A percentile compares a stretch with the other conserved stretches of the same genome.
Conservation (phyloP, 441 rosid species). For the Theobroma grandiflorum region DNA sequence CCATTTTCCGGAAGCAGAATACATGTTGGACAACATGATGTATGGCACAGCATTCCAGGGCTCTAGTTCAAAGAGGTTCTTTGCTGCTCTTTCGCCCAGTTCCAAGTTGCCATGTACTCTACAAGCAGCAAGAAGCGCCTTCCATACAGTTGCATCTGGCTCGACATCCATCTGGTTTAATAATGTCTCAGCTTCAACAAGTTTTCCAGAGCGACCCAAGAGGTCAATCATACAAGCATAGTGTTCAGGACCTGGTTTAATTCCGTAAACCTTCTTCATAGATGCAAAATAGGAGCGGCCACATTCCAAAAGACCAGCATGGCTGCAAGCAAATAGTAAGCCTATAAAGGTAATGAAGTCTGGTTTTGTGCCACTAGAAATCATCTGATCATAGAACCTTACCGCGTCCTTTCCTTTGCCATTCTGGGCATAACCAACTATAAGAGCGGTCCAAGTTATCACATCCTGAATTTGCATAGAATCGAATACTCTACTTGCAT, state of each 20-base stretch:
- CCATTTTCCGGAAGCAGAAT: constrained; percentile 67
- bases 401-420: constrained; percentile 79
- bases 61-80: constrained; percentile 67
- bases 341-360: constrained; percentile 87
- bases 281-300: constrained; percentile 65
- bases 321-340: constrained; percentile 89
- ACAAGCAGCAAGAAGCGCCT: constrained; percentile 76
- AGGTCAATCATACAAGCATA: constrained; percentile 94
- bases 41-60: constrained; percentile 77
- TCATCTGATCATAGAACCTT: constrained; percentile 63
- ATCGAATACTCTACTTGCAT: constrained; percentile 62
- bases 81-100: constrained; percentile 84
- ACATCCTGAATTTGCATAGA: constrained; percentile 63
- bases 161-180: constrained; percentile 67
- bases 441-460: constrained; percentile 86
- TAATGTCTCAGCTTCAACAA: constrained; percentile 64
- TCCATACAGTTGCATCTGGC: constrained; percentile 89
- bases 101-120: constrained; percentile 70
- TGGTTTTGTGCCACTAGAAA: constrained; percentile 62
- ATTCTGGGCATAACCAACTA: constrained; percentile 88
- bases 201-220: constrained; percentile 78
- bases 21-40: constrained; percentile 75
- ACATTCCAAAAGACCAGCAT: constrained; percentile 68
- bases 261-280: constrained; percentile 65
- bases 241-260: constrained; percentile 82